Evolutionary conservation across 2,329 filamentous ascomycete species (phyloP).

Genomic region (Akanthomyces dipterigenus): DNA sequence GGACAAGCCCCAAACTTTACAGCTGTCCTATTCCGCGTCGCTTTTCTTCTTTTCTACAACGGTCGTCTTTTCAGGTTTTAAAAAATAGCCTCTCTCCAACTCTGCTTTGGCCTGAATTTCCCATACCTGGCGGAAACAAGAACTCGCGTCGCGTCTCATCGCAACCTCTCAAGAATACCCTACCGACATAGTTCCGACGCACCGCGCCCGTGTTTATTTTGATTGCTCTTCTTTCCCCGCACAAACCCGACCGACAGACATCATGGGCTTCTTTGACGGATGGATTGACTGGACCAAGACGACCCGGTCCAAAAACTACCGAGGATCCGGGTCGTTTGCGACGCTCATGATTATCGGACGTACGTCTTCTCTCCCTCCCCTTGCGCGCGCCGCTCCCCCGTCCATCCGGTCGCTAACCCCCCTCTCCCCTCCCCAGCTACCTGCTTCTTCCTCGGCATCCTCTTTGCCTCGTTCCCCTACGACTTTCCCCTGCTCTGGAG

Average conservation of each 20-base stretch:
- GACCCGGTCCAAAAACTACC: conserved; percentile 50
- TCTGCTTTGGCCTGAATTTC: neutral
- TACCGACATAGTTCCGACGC: neutral
- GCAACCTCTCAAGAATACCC: neutral
- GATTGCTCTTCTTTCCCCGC: neutral
- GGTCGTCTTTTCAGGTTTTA: neutral
- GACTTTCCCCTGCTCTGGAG: conserved; percentile 87
- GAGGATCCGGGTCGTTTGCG: conserved; percentile 69
- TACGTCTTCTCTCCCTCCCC: conserved; percentile 43
- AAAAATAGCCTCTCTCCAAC: no score
- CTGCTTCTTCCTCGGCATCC: conserved; percentile 96
- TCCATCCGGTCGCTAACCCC: neutral
- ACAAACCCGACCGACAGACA: neutral
- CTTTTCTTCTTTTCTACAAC: neutral
- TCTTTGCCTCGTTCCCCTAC: conserved; percentile 95
- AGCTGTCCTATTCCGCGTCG: neutral
- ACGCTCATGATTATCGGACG: conserved; percentile 96
- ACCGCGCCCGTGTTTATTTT: neutral
- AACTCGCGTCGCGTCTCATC: neutral
- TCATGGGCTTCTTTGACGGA: conserved; percentile 14
- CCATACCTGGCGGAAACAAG: neutral
- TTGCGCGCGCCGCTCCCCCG: neutral
- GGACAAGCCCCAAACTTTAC: neutral
- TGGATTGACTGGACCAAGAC: conserved; percentile 51
- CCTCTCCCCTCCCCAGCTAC: conserved; percentile 49